Evolutionary conservation across 768 basidiomycete species (phyloP).

Genomic region (Tylopilus subfusipes): DNA sequence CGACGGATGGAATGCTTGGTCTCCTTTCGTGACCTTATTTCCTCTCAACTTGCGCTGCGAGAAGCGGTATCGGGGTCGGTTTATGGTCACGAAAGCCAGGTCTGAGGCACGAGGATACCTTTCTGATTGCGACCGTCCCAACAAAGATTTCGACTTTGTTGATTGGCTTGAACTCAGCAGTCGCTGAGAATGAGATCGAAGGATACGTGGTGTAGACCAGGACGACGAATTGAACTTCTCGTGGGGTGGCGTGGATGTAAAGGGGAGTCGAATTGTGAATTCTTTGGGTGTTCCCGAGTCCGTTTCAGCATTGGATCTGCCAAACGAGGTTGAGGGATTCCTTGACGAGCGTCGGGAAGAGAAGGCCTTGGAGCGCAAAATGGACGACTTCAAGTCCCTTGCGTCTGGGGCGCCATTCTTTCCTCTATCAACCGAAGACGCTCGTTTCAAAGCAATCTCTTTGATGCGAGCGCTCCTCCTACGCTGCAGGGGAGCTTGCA

Average conservation of each 20-base stretch:
- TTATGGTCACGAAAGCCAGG: slow-evolving; percentile 21
- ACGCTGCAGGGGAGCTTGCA: slow-evolving; percentile 4
- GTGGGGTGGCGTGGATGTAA: slow-evolving; percentile 17
- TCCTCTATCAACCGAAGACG: slow-evolving; percentile 1
- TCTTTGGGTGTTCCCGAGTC: slow-evolving; percentile 10
- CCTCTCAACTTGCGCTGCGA: slow-evolving; percentile 11
- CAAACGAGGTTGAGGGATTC: background rate
- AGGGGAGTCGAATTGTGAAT: slow-evolving; percentile 23
- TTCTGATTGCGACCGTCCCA: slow-evolving; percentile 27
- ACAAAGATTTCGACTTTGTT: background rate
- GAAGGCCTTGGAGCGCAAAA: slow-evolving; percentile 12
- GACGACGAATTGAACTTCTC: background rate
- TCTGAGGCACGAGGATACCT: slow-evolving; percentile 20
- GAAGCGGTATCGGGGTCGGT: slow-evolving; percentile 21
- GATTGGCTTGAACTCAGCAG: slow-evolving; percentile 1
- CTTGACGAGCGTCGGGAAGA: background rate
- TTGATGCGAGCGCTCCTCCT: slow-evolving; percentile 27
- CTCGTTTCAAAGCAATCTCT: slow-evolving; percentile 12
- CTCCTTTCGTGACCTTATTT: background rate
- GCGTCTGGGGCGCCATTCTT: background rate
- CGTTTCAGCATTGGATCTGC: background rate
- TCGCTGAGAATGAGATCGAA: slow-evolving; percentile 28
- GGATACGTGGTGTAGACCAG: slow-evolving; percentile 19
- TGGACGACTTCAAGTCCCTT: slow-evolving; percentile 4
- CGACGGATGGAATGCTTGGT: background rate